Conservation (phyloP, 139 green algal species). For the Dunaliella primolecta region DNA sequence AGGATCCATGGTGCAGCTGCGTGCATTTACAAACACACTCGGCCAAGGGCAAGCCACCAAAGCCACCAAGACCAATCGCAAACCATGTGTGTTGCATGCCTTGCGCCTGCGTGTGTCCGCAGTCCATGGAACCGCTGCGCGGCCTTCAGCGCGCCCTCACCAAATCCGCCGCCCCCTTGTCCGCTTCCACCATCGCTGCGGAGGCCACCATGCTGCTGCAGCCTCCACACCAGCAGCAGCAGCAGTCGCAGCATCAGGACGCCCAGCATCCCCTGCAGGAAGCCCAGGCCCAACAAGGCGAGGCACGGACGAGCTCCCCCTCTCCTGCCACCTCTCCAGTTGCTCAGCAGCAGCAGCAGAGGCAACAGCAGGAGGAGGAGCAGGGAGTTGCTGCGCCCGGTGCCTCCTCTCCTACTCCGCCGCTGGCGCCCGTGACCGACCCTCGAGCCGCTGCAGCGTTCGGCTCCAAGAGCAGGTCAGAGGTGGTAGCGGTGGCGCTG, state of each 20-base stretch:
- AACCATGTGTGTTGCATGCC: too few species aligned
- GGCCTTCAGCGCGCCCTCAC: neutral
- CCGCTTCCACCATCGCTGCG: neutral
- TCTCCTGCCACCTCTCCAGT: too few species aligned
- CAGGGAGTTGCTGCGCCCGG: neutral
- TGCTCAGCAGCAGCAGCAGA: neutral
- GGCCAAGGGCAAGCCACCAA: too few species aligned
- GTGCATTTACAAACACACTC: too few species aligned
- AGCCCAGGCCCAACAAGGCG: too few species aligned
- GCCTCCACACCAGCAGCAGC: neutral
- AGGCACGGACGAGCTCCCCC: too few species aligned
- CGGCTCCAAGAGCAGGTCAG: neutral
- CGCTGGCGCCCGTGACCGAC: too few species aligned
- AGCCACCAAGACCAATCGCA: too few species aligned
- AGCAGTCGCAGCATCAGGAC: too few species aligned
- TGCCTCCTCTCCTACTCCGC: neutral
- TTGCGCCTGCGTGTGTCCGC: too few species aligned
- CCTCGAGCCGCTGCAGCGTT: neutral
- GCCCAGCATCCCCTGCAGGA: too few species aligned
- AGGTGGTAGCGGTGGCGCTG: neutral
- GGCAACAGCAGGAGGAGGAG: neutral
- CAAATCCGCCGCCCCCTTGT: neutral
- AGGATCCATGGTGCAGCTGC: too few species aligned
- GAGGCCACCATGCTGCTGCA: neutral
- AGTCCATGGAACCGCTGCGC: neutral